These are phyloP conservation scores for Beauveria caledonica DNA, from an alignment of 2,329 filamentous ascomycete genomes.

Conservation along the genomic window DNA sequence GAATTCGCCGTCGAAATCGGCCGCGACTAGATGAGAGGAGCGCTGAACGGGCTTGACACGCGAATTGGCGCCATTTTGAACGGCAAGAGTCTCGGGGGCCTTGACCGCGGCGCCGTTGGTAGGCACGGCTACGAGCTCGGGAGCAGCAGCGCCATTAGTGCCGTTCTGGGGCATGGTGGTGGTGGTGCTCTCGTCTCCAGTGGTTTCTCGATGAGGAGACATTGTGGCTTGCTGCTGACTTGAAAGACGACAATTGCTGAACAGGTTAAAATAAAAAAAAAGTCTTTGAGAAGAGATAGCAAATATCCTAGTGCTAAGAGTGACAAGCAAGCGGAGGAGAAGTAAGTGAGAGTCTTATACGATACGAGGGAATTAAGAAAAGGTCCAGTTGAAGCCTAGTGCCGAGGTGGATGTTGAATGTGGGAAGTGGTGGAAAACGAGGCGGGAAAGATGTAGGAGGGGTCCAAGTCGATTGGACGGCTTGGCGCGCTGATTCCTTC, in stretches of 20 bases:
- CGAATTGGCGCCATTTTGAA: neutral
- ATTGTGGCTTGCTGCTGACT: neutral
- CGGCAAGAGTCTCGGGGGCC: neutral
- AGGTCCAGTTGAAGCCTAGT: neutral
- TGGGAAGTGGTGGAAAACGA: neutral
- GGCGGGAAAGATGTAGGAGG: neutral
- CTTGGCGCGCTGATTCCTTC: too few species aligned
- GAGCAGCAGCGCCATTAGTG: conserved; percentile 3
- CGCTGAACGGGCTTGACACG: neutral
- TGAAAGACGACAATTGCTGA: neutral
- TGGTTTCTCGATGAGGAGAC: conserved; percentile 9
- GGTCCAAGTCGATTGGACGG: neutral
- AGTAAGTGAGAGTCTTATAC: neutral
- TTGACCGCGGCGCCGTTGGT: neutral
- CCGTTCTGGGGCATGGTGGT: neutral
- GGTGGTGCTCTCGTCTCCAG: conserved; percentile 5
- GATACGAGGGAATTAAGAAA: neutral
- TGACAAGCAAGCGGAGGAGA: neutral
- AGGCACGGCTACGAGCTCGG: neutral
- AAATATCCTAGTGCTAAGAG: neutral
- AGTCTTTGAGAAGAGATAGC: neutral
- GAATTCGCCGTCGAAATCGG: conserved; percentile 55
- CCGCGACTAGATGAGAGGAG: conserved; percentile 35
- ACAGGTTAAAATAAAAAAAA: neutral
- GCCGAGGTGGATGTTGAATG: neutral